Evolutionary conservation across 306 rosid genomes (phyloP), one percentile per base, ranked within the genome.

Genomic region (Senna tora): DNA sequence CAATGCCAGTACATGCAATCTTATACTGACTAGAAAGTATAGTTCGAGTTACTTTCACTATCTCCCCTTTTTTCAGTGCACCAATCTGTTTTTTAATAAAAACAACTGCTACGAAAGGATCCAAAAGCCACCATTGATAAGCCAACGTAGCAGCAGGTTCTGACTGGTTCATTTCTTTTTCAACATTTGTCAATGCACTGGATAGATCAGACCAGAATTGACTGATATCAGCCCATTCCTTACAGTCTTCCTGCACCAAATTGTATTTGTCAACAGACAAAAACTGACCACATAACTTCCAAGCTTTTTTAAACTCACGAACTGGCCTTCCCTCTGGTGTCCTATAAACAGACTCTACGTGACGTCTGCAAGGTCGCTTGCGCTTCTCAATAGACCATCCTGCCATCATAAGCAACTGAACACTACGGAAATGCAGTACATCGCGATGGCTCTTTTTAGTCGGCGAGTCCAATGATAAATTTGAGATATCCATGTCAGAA

Each of bases 351-450:
- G 96, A 79, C 71, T 94, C 96, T 73, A 70, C 10, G 78, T 85
- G 75, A 21, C 73, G 81, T 79, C 99, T 86, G 59, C 84, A 71
- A 53, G 92, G 93, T 65, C 99, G 86, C 72, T 89, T 84, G 25
- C 84, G 88, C 87, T 70, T 89, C 80, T 92, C 96, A 57, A 91
- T 76, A 17, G 79, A 73, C 95, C 93, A 91, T 61, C 99, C 99
- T n/a, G 95, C 85, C 78, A 78, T 83, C 74, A 50, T 76, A 69
- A 94, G 91, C 77, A 94, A 78, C 77, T 68, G 81, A 74, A 74
- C 74, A 66, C 78, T 61, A 75, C 80, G 76, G 79, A 77, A 72
- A 55, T 91, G 96, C 79, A 94, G 87, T 75, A 85, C 57, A 14
- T 57, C 66, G 10, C 97, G 96, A 56, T 86, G 92, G 62, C 89